Evolutionary conservation across 2,329 filamentous ascomycete species (phyloP), one percentile per base, ranked within the genome.

Genomic region (Xylariaceae sp.): DNA sequence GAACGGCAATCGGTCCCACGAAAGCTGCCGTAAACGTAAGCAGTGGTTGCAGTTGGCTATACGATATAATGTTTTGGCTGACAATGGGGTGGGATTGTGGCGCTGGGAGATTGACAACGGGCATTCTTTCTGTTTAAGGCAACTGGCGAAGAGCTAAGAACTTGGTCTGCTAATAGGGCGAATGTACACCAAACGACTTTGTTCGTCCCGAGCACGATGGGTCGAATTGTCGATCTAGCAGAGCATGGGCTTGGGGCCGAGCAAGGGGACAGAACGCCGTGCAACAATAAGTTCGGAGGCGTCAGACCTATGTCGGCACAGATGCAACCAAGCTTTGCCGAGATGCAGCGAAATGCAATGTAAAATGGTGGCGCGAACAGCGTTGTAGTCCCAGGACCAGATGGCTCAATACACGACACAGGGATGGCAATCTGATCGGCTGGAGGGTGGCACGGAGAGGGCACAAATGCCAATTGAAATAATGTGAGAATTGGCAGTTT

Each of bases 61-160:
- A 61, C 58, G 56, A 54, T 51, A 63, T 56, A 51, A 57, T 53
- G 52, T 61, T 57, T 54, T 59, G 58, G 46, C 58, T 61, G 54
- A 62, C 56, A 59, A 64, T 61, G 57, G 60, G 60, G 60, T 58
- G 58, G 50, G 57, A 47, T 52, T 51, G 54, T 53, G 59, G 58
- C 44, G 50, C 49, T 53, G 63, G 60, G 53, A 62, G 59, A 60
- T 66, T 64, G 58, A 70, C 58, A 60, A 62, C 64, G 57, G 71
- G 69, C 71, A 72, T 73, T 53, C 52, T 66, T 71, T 65, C 66
- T 67, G 55, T 58, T 63, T 64, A 58, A 44, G 62, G 62, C 56
- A 65, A 61, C 57, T 62, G 53, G 53, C 55, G 53, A 47, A 48
- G 51, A 56, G 49, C 39, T 52, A 51, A 48, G 51, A 55, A 46